Conservation (phyloP, 139 green algal genomes). For the Trebouxia sp. region DNA sequence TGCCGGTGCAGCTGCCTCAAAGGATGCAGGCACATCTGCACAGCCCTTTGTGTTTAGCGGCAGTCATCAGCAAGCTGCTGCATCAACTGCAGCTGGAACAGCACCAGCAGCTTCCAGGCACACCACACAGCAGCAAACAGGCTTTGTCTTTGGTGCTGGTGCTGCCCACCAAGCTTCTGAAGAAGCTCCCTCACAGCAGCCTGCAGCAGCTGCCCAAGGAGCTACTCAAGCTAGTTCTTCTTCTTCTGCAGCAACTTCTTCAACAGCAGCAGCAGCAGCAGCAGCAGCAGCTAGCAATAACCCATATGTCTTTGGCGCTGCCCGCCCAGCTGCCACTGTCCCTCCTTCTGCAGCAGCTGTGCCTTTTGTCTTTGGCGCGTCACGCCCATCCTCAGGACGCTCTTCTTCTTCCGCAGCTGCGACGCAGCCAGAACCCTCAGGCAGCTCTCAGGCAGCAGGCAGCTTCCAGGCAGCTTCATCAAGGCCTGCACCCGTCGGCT, state of each 20-base stretch:
- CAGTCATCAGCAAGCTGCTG: neutral
- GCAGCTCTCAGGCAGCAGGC: neutral
- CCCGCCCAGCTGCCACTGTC: neutral
- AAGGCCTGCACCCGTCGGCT: neutral
- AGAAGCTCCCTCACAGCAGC: neutral
- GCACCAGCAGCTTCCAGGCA: neutral
- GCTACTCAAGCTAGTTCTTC: no score
- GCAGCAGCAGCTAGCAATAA: neutral
- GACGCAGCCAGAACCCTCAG: neutral
- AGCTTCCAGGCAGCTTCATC: neutral
- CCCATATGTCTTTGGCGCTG: neutral
- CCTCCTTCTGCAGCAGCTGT: neutral
- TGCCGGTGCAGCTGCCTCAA: neutral
- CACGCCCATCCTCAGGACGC: neutral
- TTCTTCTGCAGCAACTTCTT: no score
- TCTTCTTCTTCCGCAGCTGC: neutral
- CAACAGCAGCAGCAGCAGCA: no score
- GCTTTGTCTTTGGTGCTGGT: no score
- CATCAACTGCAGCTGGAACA: neutral
- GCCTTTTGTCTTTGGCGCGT: constrained; percentile 2
- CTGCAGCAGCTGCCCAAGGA: no score
- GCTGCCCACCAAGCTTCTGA: neutral
- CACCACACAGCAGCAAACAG: neutral
- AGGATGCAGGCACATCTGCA: neutral
- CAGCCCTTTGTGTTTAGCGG: neutral